Conservation (phyloP, 345 rosid genomes). For the Turnera subulata region DNA sequence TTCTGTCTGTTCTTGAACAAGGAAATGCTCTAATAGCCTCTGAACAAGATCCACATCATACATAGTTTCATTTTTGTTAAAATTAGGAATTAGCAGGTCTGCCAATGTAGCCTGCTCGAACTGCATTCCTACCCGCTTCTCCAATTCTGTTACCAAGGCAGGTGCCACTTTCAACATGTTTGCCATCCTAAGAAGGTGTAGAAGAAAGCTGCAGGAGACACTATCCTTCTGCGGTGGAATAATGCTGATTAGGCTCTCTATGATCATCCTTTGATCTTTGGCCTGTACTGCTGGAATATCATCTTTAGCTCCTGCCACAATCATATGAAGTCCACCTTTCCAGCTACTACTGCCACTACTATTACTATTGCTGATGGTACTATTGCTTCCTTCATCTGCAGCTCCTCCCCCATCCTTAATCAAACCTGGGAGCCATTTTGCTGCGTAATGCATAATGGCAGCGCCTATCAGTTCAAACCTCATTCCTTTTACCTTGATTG, state of each 20-base stretch:
- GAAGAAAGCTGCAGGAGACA: conserved; percentile 84
- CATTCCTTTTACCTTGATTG: conserved; percentile 98
- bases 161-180: conserved; percentile 86
- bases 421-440: conserved; percentile 85
- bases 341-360: conserved; percentile 57
- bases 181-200: conserved; percentile 72
- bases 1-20: conserved; percentile 86
- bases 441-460: conserved; percentile 72
- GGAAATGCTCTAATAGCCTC: conserved; percentile 89
- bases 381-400: conserved; percentile 57
- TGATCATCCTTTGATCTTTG: conserved; percentile 83
- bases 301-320: conserved; percentile 55
- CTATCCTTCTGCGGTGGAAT: conserved; percentile 89
- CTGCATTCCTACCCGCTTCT: conserved; percentile 95
- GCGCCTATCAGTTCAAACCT: conserved; percentile 85
- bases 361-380: conserved; percentile 38
- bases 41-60: conserved; percentile 93
- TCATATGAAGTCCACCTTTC: conserved; percentile 92
- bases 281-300: conserved; percentile 43
- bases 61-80: conserved; percentile 57
- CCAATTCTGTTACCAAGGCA: conserved; percentile 83
- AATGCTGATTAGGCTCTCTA: conserved; percentile 85
- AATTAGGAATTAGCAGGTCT: conserved; percentile 78
- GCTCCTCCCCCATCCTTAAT: conserved; percentile 47
- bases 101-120: conserved; percentile 86